Conservation (phyloP, 495 filamentous ascomycete species). For the Arthonia radiata region DNA sequence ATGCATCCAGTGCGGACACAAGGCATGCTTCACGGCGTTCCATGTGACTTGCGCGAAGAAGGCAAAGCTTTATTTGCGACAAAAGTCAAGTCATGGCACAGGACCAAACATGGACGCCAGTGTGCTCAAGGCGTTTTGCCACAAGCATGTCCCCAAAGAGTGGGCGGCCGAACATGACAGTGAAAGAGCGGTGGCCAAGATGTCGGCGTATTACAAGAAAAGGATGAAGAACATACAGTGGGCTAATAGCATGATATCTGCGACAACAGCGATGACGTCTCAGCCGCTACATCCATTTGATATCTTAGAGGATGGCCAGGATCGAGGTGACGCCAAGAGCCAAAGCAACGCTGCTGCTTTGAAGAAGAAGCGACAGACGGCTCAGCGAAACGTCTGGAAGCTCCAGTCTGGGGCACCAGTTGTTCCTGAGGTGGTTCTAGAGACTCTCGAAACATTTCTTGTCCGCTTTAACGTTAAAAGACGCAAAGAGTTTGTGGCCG, state of each 20-base stretch:
- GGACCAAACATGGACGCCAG: conserved; percentile 67
- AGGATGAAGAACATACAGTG: conserved; percentile 69
- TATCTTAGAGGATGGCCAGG: conserved; percentile 7
- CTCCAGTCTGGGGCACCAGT: conserved; percentile 86
- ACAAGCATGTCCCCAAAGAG: conserved; percentile 80
- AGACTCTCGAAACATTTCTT: conserved; percentile 55
- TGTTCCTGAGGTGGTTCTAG: conserved; percentile 63
- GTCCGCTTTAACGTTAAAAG: conserved; percentile 59
- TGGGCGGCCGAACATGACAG: conserved; percentile 72
- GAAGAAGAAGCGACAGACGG: conserved; percentile 43
- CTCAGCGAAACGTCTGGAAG: conserved; percentile 61
- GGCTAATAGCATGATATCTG: conserved; percentile 74
- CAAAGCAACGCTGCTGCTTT: conserved; percentile 43
- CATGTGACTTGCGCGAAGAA: conserved; percentile 89
- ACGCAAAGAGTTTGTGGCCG: conserved; percentile 71
- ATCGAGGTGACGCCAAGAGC: conserved; percentile 20
- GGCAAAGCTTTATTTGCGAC: conserved; percentile 74
- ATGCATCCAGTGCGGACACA: conserved; percentile 95
- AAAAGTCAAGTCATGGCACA: conserved; percentile 71
- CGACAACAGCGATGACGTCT: conserved; percentile 47
- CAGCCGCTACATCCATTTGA: conserved; percentile 26
- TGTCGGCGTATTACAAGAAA: conserved; percentile 60
- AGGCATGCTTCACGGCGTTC: conserved; percentile 91
- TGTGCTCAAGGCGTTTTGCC: conserved; percentile 80
- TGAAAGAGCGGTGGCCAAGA: conserved; percentile 35